Evolutionary conservation across 208 protist species (phyloP), one percentile per base, ranked within the genome.

Genomic region (Leishmania arabica): DNA sequence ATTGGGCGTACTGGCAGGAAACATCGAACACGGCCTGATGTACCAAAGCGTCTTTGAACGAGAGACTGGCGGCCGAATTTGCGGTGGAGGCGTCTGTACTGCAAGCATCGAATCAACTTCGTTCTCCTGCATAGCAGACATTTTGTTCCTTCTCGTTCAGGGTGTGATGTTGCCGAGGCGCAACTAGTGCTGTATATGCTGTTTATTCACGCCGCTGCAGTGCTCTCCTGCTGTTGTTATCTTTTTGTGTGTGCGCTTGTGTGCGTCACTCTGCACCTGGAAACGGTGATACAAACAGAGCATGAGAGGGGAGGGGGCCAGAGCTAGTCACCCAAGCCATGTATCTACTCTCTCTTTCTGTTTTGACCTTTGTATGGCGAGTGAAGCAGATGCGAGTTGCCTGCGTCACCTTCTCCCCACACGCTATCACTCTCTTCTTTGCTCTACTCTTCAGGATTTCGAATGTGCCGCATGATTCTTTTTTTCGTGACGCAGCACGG

Each of bases 1-100:
- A 89, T 13, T 96, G 93, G 93, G 82, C 88, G 2, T 89, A 90
- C 40, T 94, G 87, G 86, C 93, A 93, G 72, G 78, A 86, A 40
- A 77, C 62, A 58, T 70, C 76, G 56, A 56, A 77, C 24, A 17
- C 2, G 4, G 9, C 17, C 11, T 77, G 74, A 77, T 8, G 31
- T 49, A 21, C 27, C 19, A 45, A 71, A 37, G 40, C 13, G 21
- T 73, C 15, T 17, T 5, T 40, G 31, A 9, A 19, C 4, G 21
- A 47, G 37, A 37, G 3, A 71, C 5, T 15, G 65, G 19, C 40
- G 65, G 9, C 1, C 2, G 19, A 3, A 3, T 24, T 19, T 47
- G 17, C 19, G 37, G 17, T 73, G 27, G 42, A 73, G 21, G 68
- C 42, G 68, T 53, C 65, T 42, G 37, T 40, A 13, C 65, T 47